A percentile compares a stretch with the other conserved stretches of the same genome.
Conservation (phyloP, 73 alveolate genomes). For the Uronychia setigera region DNA sequence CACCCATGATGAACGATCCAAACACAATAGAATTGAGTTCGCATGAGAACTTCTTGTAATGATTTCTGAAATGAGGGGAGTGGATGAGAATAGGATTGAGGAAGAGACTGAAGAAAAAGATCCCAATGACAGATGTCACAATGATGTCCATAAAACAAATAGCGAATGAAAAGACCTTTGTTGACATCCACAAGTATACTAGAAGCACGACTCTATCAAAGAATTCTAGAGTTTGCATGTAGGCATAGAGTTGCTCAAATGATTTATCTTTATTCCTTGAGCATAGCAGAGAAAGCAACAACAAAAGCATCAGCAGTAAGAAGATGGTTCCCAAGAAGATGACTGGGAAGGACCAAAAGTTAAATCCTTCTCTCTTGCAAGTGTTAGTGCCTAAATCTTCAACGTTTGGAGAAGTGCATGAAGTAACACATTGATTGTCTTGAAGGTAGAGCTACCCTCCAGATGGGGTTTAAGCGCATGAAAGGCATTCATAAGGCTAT, state of each 20-base stretch:
- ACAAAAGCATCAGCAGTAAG: conserved; percentile 25
- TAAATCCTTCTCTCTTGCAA: conserved; percentile 16
- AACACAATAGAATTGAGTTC: conserved; percentile 5
- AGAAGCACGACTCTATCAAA: conserved; percentile 23
- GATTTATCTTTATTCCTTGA: conserved; percentile 11
- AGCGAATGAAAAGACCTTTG: conserved; percentile 31
- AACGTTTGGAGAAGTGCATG: conserved; percentile 21
- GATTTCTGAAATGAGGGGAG: conserved; percentile 43
- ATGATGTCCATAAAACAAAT: conserved; percentile 42
- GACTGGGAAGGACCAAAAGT: conserved; percentile 29
- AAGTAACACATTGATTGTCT: conserved; percentile 33
- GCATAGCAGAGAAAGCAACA: too few species aligned
- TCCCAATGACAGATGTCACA: conserved; percentile 35
- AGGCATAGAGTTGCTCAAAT: conserved; percentile 17
- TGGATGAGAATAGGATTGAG: conserved; percentile 40
- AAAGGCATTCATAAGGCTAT: conserved; percentile 35
- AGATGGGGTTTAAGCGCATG: conserved; percentile 46
- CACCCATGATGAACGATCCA: conserved; percentile 25
- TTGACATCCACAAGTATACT: conserved; percentile 26
- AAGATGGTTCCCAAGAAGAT: conserved; percentile 13
- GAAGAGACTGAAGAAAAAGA: conserved; percentile 26
- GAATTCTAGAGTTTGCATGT: conserved; percentile 11
- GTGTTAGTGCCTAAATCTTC: conserved; percentile 14
- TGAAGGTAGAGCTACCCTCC: conserved; percentile 35
- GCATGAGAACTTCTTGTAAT: conserved; percentile 22